These are phyloP conservation scores for Tolypocladium paradoxum DNA, from an alignment of 2,329 filamentous ascomycete genomes.

Conservation along the genomic window DNA sequence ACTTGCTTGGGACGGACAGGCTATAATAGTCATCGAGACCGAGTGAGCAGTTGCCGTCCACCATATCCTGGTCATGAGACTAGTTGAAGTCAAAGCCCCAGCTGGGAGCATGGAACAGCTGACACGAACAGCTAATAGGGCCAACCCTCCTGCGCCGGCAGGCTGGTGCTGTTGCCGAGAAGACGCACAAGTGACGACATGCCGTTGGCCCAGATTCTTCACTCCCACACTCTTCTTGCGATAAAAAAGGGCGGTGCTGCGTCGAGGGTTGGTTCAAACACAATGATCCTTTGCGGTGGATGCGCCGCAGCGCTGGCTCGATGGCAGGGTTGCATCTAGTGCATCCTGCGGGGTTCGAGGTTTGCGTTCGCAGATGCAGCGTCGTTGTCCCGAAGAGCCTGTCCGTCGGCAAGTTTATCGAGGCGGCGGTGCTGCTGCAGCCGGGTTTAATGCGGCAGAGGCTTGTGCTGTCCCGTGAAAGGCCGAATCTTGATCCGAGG, in stretches of 20 bases:
- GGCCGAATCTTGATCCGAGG: not conserved
- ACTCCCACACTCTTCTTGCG: not conserved
- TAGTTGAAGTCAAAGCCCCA: not conserved
- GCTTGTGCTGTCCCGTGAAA: not conserved
- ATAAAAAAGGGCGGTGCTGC: not conserved
- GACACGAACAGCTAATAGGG: not conserved
- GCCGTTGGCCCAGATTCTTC: not conserved
- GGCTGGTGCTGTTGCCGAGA: not conserved
- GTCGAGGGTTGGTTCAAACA: not conserved
- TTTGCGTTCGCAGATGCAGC: not conserved
- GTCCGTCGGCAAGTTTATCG: not conserved
- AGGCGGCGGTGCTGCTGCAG: not conserved
- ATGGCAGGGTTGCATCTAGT: not conserved
- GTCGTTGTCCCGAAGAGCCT: not conserved
- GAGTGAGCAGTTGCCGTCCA: not conserved
- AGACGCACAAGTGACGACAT: not conserved
- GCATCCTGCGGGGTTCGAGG: not conserved
- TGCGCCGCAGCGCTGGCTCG: not conserved
- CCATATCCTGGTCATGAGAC: not conserved
- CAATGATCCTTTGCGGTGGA: not conserved
- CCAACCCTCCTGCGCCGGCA: not conserved
- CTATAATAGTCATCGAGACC: not conserved
- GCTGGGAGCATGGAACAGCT: not conserved
- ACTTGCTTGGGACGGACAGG: not conserved
- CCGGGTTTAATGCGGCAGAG: not conserved